Evolutionary conservation across 2,329 filamentous ascomycete species (phyloP), one percentile per base, ranked within the genome.

Genomic region (Aspergillus puulaauensis): DNA sequence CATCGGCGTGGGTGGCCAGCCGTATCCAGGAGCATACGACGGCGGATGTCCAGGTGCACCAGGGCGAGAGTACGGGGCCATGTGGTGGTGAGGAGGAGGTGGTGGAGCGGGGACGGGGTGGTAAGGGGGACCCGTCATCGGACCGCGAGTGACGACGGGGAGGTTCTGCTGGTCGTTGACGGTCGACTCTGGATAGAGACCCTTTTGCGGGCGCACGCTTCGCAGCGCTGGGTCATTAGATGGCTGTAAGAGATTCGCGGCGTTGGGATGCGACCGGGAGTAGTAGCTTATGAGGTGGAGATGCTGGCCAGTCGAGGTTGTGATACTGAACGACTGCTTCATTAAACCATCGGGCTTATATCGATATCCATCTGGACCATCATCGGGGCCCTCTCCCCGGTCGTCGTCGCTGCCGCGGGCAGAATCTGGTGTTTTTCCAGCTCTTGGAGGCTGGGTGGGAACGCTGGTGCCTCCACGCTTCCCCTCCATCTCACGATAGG

Each of bases 291-390:
- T 99, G 52, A 99, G 84, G 77, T 99, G 95, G 2, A 99, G 86
- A 72, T 98, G 95, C 68, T 97, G 92, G 64, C 91, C 86, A 39
- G 83, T 87, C 1, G 90, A 91, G 1, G 95, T 98, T 21, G 93
- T 97, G 77, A 99, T 98, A 78, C 93, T 98, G 82, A 98, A 99
- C 0, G 95, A 98, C 77, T 99, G 95, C 83, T 99, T 99, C 92
- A 98, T 97, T 4, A 99, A 83, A 0, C 95, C 95, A 69, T 99
- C 95, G 9, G 89, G 90, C 81, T 97, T 99, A 78, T 96, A 96
- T 63, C 91, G 83, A 74, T 96, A 96, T 43, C 92, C 92, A 73
- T 96, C 92, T 0, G 90, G 91, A 8, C 85, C 85, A 64, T 85
- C 83, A 68, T 96, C 91, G 55, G 80, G 82, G 68, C 83, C 84